Evolutionary conservation across 73 alveolate species (phyloP), one percentile per base, ranked within the genome.

Genomic region (Paramecium sonneborni): DNA sequence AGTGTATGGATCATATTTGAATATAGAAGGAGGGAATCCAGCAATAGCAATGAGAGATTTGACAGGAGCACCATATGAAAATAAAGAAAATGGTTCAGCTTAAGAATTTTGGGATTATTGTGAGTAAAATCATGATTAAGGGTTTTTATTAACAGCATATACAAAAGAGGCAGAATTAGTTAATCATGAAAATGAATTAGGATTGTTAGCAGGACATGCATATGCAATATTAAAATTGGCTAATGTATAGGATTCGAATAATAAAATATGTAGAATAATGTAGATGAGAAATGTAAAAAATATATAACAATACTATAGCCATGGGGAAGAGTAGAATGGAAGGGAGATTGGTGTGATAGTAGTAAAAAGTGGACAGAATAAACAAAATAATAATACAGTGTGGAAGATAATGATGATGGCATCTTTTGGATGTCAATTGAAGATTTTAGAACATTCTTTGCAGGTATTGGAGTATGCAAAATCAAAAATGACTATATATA

Each of bases 41-140:
- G 97, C 98, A 9, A 97, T 72, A 38, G 90, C 99, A 21, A 95
- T 98, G 85, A 95, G 97, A 85, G 95, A 95, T 85, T 92, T 98
- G 82, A 97, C 99, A 3, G 99, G 99, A 41, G 99, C 99, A 2
- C 98, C 98, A 46, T 74, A 97, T 93, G 92, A 95, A 86, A 70
- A 96, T 82, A 57, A 95, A 46, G 97, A 96, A 14, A 76, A 85
- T 6, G 95, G 89, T 55, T 76, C 91, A 15, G 96, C 96, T 15
- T 79, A 94, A 6, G 95, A 92, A 35, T 92, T 95, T 85, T 96
- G 98, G 98, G 85, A 76, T n/a, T 95, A 95, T 38, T 46, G 96
- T 23, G 57, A 67, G 46, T 37, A 84, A 5, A 76, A 93, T 30
- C 57, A 92, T 38, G 68, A 74, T 26, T 57, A 89, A 39, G 93